Conservation (phyloP, 1,284 basidiomycete genomes). For the Rhizoctonia solani region DNA sequence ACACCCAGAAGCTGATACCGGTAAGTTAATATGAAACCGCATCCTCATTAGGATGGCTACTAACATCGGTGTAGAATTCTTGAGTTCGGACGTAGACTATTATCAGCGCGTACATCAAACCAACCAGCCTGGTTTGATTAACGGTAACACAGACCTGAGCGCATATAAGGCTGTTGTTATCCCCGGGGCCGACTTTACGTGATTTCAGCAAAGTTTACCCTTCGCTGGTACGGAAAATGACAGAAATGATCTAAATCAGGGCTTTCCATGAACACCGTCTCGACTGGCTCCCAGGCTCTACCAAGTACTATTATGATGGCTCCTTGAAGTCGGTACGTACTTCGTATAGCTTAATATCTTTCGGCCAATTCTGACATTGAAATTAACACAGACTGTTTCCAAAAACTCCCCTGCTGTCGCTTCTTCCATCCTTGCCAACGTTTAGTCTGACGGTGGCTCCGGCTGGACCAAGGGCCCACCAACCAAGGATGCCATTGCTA, state of each 20-base stretch:
- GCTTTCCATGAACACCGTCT: slow-evolving; percentile 40
- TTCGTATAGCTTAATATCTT: too few species aligned
- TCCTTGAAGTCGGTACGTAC: slow-evolving; percentile 24
- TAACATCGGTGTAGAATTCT: slow-evolving; percentile 34
- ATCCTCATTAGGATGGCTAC: background rate
- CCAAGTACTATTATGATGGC: slow-evolving; percentile 38
- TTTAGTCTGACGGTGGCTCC: slow-evolving; percentile 34
- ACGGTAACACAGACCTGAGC: slow-evolving; percentile 37
- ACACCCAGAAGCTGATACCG: slow-evolving; percentile 34
- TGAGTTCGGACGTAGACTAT: slow-evolving; percentile 39
- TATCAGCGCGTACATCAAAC: slow-evolving; percentile 39
- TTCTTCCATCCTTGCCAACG: slow-evolving; percentile 24
- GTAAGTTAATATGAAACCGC: background rate
- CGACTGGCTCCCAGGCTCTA: slow-evolving; percentile 39
- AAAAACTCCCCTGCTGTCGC: slow-evolving; percentile 38
- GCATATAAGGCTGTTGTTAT: slow-evolving; percentile 35
- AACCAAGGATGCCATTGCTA: slow-evolving; percentile 39
- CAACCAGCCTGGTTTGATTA: slow-evolving; percentile 39
- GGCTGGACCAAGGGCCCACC: slow-evolving; percentile 38
- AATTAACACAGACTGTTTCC: slow-evolving; percentile 33
- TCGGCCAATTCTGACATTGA: background rate
- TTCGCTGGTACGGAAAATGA: background rate
- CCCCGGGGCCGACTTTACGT: slow-evolving; percentile 39
- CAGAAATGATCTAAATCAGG: slow-evolving; percentile 13
- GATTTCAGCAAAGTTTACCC: slow-evolving; percentile 14